These are phyloP conservation scores for Quercus tomentella DNA, from an alignment of 331 rosid genomes.

Conservation along the genomic window DNA sequence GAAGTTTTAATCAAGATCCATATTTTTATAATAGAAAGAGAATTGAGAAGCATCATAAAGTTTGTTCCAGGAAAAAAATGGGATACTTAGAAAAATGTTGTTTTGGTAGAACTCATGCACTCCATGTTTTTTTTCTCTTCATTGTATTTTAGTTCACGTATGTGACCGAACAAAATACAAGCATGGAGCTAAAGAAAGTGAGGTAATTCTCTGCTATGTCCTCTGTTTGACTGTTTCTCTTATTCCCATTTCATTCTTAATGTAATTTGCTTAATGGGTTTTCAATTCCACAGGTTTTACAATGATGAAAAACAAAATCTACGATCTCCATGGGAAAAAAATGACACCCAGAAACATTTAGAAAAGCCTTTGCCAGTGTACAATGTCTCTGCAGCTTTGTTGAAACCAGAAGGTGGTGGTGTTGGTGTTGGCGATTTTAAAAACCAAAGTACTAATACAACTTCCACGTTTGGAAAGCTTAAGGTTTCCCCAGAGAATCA, in stretches of 20 bases:
- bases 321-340: conserved; percentile 36
- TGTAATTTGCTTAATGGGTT: conserved; percentile 19
- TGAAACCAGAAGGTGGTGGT: conserved; percentile 32
- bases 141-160: conserved; percentile 4
- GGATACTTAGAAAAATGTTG: background rate
- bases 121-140: conserved; percentile 1
- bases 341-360: conserved; percentile 23
- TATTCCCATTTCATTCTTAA: background rate
- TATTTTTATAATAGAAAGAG: background rate
- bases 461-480: conserved; percentile 38
- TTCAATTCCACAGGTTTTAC: conserved; percentile 44
- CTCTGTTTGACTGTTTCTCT: background rate
- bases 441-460: conserved; percentile 5
- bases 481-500: conserved; percentile 50
- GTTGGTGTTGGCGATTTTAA: conserved; percentile 19
- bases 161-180: conserved; percentile 4
- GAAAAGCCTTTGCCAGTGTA: conserved; percentile 42
- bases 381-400: conserved; percentile 27
- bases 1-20: background rate
- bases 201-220: conserved; percentile 35
- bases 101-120: background rate
- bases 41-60: background rate
- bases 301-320: conserved; percentile 39
- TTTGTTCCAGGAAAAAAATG: background rate
- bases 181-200: conserved; percentile 62